Evolutionary conservation across 164 flowering plant genomes (phyloP).

Genomic region (Nymphaea thermarum): DNA sequence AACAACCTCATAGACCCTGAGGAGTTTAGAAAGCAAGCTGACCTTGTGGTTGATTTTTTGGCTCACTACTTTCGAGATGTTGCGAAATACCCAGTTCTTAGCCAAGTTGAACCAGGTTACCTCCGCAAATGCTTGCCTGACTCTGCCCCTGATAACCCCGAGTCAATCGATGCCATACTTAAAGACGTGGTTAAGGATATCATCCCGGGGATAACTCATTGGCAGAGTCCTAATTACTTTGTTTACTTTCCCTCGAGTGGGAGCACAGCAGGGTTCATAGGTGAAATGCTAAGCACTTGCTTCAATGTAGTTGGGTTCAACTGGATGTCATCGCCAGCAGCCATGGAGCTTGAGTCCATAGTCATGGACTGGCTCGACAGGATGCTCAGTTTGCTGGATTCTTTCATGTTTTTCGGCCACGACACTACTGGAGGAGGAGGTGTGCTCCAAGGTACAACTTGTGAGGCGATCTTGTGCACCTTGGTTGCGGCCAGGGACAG

Average conservation of each 20-base stretch:
- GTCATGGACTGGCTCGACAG: slow-evolving; percentile 51
- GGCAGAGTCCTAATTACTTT: slow-evolving; percentile 61
- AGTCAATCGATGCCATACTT: slow-evolving; percentile 38
- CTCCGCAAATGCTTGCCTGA: slow-evolving; percentile 31
- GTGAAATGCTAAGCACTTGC: slow-evolving; percentile 53
- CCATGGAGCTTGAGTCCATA: slow-evolving; percentile 40
- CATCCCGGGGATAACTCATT: slow-evolving; percentile 59
- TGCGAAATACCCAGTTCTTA: slow-evolving; percentile 46
- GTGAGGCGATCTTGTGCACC: slow-evolving; percentile 48
- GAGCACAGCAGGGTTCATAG: slow-evolving; percentile 46
- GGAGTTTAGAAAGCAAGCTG: slow-evolving; percentile 47
- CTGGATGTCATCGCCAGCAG: slow-evolving; percentile 66
- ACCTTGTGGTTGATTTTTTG: slow-evolving; percentile 47
- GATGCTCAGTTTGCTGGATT: slow-evolving; percentile 30
- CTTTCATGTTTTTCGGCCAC: slow-evolving; percentile 42
- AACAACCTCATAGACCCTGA: slow-evolving; percentile 44
- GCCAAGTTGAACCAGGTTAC: slow-evolving; percentile 66
- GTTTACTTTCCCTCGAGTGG: slow-evolving; percentile 48
- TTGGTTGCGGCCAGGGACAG: slow-evolving; percentile 43
- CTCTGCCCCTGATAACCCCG: slow-evolving; percentile 38
- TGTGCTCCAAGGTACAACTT: slow-evolving; percentile 54
- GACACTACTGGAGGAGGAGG: slow-evolving; percentile 81
- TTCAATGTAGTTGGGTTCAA: slow-evolving; percentile 57
- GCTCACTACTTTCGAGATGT: slow-evolving; percentile 47
- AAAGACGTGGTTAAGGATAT: slow-evolving; percentile 34